phyloP scores from a whole-genome alignment of 805 yeast genomes.

The Spathaspora boniae region DNA sequence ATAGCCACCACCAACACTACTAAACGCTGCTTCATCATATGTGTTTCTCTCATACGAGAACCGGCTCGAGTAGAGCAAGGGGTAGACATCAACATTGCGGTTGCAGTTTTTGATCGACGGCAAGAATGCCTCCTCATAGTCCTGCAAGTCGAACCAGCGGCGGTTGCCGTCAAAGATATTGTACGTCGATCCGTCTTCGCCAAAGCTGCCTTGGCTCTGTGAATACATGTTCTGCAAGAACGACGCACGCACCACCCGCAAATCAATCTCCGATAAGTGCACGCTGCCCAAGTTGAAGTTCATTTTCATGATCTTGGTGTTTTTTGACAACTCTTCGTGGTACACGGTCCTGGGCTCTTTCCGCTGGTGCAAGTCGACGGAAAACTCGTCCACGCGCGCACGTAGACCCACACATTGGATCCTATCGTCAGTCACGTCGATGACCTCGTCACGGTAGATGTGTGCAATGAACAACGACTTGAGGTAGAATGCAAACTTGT shows the following conservation, averaged over 20 bases:
- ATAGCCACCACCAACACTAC: not conserved
- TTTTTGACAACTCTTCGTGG: conserved; percentile 45
- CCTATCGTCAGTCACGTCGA: conserved; percentile 37
- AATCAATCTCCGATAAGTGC: conserved; percentile 51
- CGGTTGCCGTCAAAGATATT: conserved; percentile 51
- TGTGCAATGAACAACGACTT: conserved; percentile 75
- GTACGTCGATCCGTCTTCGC: conserved; percentile 13
- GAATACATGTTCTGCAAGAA: conserved; percentile 35
- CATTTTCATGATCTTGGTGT: conserved; percentile 50
- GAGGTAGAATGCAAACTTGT: conserved; percentile 73
- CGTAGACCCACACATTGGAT: conserved; percentile 66
- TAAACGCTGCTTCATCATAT: conserved; percentile 5
- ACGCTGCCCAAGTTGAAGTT: conserved; percentile 67
- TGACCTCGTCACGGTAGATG: conserved; percentile 48
- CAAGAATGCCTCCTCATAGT: conserved; percentile 55
- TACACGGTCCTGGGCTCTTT: conserved; percentile 32
- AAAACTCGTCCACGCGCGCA: conserved; percentile 35
- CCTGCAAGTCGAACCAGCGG: conserved; percentile 61
- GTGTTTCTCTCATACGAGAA: conserved; percentile 66
- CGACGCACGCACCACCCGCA: conserved; percentile 51
- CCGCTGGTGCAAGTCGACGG: conserved; percentile 40
- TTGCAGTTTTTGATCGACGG: conserved; percentile 33
- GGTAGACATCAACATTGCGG: conserved; percentile 49
- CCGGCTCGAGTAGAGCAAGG: conserved; percentile 64
- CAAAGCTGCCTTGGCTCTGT: conserved; percentile 4